Conservation (phyloP, 2,329 filamentous ascomycete species). For the Venturia pyrina region DNA sequence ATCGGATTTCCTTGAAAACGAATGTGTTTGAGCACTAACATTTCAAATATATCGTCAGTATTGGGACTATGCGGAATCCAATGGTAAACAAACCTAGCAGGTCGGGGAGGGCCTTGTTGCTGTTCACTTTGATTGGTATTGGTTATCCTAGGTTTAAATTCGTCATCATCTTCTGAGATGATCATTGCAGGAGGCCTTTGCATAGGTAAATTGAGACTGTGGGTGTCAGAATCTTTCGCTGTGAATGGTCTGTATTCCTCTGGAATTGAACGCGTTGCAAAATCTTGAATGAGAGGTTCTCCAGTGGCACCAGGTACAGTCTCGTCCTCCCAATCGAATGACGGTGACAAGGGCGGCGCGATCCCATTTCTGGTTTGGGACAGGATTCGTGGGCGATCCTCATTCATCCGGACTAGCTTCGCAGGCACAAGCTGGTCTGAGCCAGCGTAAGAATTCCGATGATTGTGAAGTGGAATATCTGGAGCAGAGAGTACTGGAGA, state of each 20-base stretch:
- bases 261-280: conserved; percentile 11
- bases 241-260: conserved; percentile 4
- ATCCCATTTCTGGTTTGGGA: neutral
- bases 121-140: neutral
- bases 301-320: conserved; percentile 9
- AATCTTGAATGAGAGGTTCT: conserved; percentile 17
- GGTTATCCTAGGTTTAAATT: neutral
- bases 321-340: neutral
- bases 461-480: neutral
- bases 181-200: neutral
- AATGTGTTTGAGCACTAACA: neutral
- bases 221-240: neutral
- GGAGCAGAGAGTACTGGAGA: neutral
- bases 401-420: neutral
- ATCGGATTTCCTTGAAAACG: neutral
- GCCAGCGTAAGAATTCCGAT: neutral
- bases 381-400: neutral
- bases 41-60: neutral
- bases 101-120: neutral
- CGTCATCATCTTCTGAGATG: neutral
- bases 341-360: neutral
- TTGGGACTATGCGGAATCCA: neutral
- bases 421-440: neutral
- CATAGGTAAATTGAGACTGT: neutral
- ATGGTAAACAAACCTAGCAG: neutral